A percentile compares a stretch with the other conserved stretches of the same genome.
phyloP scores from a whole-genome alignment of 2,329 filamentous ascomycete genomes.

The Trichoderma koningiopsis region DNA sequence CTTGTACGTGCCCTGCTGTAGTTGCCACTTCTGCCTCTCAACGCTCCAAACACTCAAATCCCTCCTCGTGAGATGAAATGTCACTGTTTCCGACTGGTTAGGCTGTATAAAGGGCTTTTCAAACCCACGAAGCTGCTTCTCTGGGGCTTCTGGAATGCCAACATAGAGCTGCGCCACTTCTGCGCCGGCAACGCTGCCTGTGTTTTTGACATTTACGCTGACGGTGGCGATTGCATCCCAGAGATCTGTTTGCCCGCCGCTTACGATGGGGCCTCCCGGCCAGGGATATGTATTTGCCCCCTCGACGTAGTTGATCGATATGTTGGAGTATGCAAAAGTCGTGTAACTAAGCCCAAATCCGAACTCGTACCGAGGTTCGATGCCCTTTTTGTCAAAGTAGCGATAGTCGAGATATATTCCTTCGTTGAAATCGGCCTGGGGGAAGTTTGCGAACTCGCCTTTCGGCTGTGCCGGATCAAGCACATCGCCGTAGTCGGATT shows the following conservation, averaged over 20 bases:
- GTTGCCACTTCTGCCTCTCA: constrained; percentile 60
- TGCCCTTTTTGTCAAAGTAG: constrained; percentile 52
- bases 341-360: constrained; percentile 61
- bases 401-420: constrained; percentile 58
- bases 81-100: constrained; percentile 47
- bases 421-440: constrained; percentile 55
- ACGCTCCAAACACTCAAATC: constrained; percentile 70
- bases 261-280: constrained; percentile 43
- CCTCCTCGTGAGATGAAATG: constrained; percentile 59
- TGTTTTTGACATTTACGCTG: constrained; percentile 46
- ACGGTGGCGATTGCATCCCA: constrained; percentile 50
- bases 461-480: constrained; percentile 45
- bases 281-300: constrained; percentile 37
- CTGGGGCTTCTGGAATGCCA: constrained; percentile 50
- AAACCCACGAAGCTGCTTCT: constrained; percentile 66
- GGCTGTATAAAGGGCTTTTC: constrained; percentile 58
- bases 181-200: constrained; percentile 45
- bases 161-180: constrained; percentile 55
- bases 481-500: constrained; percentile 56
- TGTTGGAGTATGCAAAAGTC: constrained; percentile 50
- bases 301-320: constrained; percentile 39
- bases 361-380: constrained; percentile 57
- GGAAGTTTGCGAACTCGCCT: constrained; percentile 55
- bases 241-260: constrained; percentile 50
- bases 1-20: constrained; percentile 49